Evolutionary conservation across 371 early-diverging fungal species (phyloP).

Genomic region (Rhizopus microsporus): DNA sequence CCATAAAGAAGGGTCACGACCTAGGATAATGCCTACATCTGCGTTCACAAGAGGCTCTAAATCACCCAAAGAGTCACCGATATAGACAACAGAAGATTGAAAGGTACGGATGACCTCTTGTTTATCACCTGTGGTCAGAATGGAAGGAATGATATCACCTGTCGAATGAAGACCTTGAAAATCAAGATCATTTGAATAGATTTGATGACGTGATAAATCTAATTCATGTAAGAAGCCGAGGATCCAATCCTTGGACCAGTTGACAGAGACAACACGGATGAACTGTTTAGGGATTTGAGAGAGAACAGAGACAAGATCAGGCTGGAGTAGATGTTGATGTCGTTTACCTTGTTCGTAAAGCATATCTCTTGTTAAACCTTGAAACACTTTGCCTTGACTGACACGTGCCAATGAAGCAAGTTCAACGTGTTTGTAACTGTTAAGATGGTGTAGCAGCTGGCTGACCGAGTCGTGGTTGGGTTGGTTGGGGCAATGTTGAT

Average conservation of each 20-base stretch:
- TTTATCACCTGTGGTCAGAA: constrained; percentile 40
- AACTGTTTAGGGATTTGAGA: constrained; percentile 1
- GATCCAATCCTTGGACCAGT: constrained; percentile 57
- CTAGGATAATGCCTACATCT: constrained; percentile 54
- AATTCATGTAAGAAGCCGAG: constrained; percentile 27
- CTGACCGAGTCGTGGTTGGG: neutral
- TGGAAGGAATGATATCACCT: constrained; percentile 28
- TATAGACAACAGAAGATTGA: constrained; percentile 21
- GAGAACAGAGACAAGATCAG: constrained; percentile 20
- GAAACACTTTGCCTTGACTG: constrained; percentile 28
- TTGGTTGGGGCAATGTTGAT: constrained; percentile 6
- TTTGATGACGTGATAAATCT: constrained; percentile 17
- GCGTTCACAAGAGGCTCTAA: constrained; percentile 46
- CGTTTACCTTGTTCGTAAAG: constrained; percentile 15
- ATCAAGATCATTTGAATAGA: constrained; percentile 37
- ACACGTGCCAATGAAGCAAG: constrained; percentile 34
- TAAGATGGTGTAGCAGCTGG: constrained; percentile 10
- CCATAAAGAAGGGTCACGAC: constrained; percentile 41
- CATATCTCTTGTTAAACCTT: constrained; percentile 24
- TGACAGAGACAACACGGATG: constrained; percentile 36
- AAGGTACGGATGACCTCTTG: constrained; percentile 17
- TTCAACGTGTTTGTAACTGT: constrained; percentile 31
- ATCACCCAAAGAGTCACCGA: constrained; percentile 50
- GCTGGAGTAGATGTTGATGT: constrained; percentile 13
- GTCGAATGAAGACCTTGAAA: constrained; percentile 23